Base-by-base conservation (phyloP, 2,329 filamentous ascomycete species). In the Shiraia sp. region DNA sequence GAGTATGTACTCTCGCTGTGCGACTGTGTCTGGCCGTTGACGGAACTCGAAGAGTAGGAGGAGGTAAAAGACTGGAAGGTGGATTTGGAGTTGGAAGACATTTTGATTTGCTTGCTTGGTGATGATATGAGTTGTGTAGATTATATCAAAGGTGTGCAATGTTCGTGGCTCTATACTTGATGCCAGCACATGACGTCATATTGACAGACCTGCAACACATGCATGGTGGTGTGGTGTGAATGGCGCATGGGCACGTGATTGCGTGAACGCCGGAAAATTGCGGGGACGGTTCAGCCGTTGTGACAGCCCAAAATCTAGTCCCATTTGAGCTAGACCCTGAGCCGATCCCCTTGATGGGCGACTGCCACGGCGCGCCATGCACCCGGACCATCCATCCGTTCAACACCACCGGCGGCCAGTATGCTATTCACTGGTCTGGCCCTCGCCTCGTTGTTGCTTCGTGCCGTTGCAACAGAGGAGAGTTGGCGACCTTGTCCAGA, bases 11-110 rank as follows among this genome's bases (percentile, higher is more conserved):
- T 40, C 32, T 66, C 53, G 14, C 47, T 53, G 25, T 54, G 49
- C 7, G 60, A 64, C 23, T 46, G 53, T 5, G 59, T 64, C 27
- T 55, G 45, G 3, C 63, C 63, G 47, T 68, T 66, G 42, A 59
- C 42, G 16, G 57, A 57, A 15, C 37, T 52, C 17, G 48, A 53
- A 27, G 45, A 53, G 32, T 42, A 63, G 38, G 58, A 59, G 36
- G 49, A 57, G 32, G 55, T 55, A 37, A 54, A 52, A 29, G 59
- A 65, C 29, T 57, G 45, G 50, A 57, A 64, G 13, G 58, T 55
- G 5, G 58, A 63, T 10, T 34, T 44, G 19, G 38, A 37, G 30
- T 51, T 42, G 34, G 44, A 40, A 4, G 19, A 4, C 19, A 22
- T 22, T 22, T 22, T 22, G 19, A 5, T 22, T 22, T 22, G 19